phyloP scores from a whole-genome alignment of 164 flowering plant species.

The Magnolia officinalis region DNA sequence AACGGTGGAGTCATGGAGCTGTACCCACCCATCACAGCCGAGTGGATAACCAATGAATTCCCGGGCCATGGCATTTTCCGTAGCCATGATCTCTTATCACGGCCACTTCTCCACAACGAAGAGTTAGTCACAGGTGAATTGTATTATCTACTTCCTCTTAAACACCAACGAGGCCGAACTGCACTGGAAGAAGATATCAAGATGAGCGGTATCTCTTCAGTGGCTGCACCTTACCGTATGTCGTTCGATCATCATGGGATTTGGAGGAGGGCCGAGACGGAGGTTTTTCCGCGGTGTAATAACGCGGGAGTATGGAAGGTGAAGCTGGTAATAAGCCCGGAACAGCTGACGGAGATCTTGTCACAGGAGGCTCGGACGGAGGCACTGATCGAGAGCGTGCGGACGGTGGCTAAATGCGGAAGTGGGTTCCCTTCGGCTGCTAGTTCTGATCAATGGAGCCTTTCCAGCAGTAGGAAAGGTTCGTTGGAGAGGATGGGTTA shows the following conservation, averaged over 20 bases:
- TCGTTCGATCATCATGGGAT: conserved; percentile 54
- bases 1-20: conserved; percentile 89
- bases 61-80: conserved; percentile 70
- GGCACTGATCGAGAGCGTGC: conserved; percentile 72
- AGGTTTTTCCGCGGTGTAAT: conserved; percentile 31
- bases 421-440: conserved; percentile 28
- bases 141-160: conserved; percentile 67
- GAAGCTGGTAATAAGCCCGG: conserved; percentile 76
- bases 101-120: conserved; percentile 53
- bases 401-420: conserved; percentile 82
- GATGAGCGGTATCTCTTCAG: neutral
- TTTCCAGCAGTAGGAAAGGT: conserved; percentile 53
- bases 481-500: conserved; percentile 36
- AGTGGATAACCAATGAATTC: conserved; percentile 60
- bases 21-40: conserved; percentile 49
- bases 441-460: conserved; percentile 71
- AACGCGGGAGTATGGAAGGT: conserved; percentile 76
- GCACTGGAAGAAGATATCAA: neutral
- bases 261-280: conserved; percentile 41
- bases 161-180: conserved; percentile 12
- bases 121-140: conserved; percentile 52
- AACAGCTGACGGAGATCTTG: conserved; percentile 65
- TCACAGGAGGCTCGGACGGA: conserved; percentile 58
- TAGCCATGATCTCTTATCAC: conserved; percentile 47
- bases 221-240: conserved; percentile 63